Evolutionary conservation across 1,284 basidiomycete species (phyloP).

Genomic region (Marasmius tenuissimus): DNA sequence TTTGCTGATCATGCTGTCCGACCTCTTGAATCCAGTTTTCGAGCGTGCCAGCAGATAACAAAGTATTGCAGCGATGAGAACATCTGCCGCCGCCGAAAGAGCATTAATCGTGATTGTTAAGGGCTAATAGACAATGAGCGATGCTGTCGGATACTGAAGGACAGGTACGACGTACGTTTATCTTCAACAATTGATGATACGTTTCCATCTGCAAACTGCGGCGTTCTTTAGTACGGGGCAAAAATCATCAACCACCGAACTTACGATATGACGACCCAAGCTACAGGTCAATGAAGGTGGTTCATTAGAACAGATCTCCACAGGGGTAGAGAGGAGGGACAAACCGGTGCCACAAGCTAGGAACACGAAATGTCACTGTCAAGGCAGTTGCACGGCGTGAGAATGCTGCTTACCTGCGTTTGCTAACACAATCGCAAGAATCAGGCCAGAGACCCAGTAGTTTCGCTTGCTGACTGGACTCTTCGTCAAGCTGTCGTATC

Average conservation of each 20-base stretch:
- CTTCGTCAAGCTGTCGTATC: neutral
- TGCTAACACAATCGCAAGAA: slow-evolving; percentile 10
- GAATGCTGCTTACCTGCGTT: slow-evolving; percentile 5
- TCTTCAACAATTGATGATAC: slow-evolving; percentile 9
- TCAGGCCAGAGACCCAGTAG: slow-evolving; percentile 3
- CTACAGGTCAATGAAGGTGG: neutral
- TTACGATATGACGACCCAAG: slow-evolving; percentile 15
- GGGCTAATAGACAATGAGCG: slow-evolving; percentile 1
- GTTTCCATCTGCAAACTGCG: slow-evolving; percentile 10
- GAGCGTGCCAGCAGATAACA: slow-evolving; percentile 31
- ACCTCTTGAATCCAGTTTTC: slow-evolving; percentile 37
- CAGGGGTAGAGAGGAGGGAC: neutral
- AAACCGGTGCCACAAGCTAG: slow-evolving; percentile 13
- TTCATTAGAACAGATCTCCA: neutral
- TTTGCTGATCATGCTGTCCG: slow-evolving; percentile 44
- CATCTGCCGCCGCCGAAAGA: slow-evolving; percentile 25
- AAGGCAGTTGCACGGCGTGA: neutral
- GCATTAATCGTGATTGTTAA: slow-evolving; percentile 16
- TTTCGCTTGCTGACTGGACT: slow-evolving; percentile 14
- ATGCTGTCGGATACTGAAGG: neutral
- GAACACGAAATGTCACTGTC: neutral
- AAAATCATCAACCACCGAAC: neutral
- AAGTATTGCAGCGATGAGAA: slow-evolving; percentile 31
- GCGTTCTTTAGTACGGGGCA: too few species aligned
- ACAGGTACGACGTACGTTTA: slow-evolving; percentile 6